Conservation (phyloP, 2,329 filamentous ascomycete species). For the Colletotrichum eremochloae region DNA sequence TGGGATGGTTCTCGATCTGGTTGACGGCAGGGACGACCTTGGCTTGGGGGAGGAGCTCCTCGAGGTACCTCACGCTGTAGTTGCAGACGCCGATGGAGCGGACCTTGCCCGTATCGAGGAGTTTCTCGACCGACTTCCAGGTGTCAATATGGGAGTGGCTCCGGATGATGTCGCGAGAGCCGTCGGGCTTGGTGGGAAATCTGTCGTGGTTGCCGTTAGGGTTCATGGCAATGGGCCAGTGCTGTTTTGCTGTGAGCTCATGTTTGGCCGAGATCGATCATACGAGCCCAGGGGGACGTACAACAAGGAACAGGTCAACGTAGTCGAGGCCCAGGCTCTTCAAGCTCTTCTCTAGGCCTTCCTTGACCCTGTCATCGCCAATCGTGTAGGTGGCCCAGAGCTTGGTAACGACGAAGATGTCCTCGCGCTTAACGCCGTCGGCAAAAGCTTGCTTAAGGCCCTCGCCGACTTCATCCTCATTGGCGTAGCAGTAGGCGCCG, state of each 20-base stretch:
- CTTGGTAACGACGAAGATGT: slow-evolving; percentile 88
- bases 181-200: slow-evolving; percentile 82
- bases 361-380: slow-evolving; percentile 65
- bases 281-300: slow-evolving; percentile 47
- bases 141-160: slow-evolving; percentile 80
- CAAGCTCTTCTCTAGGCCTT: slow-evolving; percentile 79
- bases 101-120: slow-evolving; percentile 71
- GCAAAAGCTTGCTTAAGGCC: slow-evolving; percentile 81
- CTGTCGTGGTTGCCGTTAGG: slow-evolving; percentile 79
- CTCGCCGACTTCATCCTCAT: slow-evolving; percentile 86
- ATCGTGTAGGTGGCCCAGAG: slow-evolving; percentile 86
- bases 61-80: slow-evolving; percentile 69
- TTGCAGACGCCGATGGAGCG: slow-evolving; percentile 69
- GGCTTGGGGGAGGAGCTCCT: slow-evolving; percentile 64
- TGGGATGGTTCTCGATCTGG: slow-evolving; percentile 82
- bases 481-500: slow-evolving; percentile 82
- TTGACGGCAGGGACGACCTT: slow-evolving; percentile 74
- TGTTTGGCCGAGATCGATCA: background rate
- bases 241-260: slow-evolving; percentile 54
- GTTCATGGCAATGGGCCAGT: slow-evolving; percentile 88
- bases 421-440: slow-evolving; percentile 79
- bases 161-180: slow-evolving; percentile 78
- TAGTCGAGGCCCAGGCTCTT: slow-evolving; percentile 82
- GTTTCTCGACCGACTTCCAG: slow-evolving; percentile 81
- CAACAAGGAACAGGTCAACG: slow-evolving; percentile 82